Percentiles rank a stretch among this genome's conserved stretches.
Conservation (phyloP, 768 basidiomycete genomes). For the Lepiota subincarnata region DNA sequence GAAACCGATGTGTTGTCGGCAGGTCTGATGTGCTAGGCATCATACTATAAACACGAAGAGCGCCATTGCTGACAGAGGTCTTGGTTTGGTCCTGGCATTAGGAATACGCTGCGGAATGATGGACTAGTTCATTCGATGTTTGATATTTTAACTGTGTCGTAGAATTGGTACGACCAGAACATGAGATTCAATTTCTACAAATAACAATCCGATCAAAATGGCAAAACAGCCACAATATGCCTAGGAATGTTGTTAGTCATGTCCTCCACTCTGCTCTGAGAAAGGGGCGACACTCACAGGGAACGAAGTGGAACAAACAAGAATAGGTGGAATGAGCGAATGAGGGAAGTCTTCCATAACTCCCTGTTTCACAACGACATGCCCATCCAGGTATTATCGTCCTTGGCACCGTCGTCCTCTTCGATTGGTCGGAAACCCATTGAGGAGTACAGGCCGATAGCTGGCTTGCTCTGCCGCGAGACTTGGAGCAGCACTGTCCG, state of each 20-base stretch:
- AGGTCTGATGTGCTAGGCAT: too few relatives aligned
- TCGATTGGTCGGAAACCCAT: background rate
- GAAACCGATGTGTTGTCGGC: background rate
- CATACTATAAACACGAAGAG: too few relatives aligned
- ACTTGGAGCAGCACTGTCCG: slow-evolving; percentile 6
- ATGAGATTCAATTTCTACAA: background rate
- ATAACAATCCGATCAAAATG: background rate
- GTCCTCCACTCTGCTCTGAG: too few relatives aligned
- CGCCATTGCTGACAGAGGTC: too few relatives aligned
- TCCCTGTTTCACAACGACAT: background rate
- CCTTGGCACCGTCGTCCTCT: background rate
- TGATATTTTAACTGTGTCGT: background rate
- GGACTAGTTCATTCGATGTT: background rate
- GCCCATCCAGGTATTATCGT: slow-evolving; percentile 4
- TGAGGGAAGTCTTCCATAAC: background rate
- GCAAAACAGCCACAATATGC: background rate
- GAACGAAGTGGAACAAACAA: slow-evolving; percentile 13
- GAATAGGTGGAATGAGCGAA: slow-evolving; percentile 8
- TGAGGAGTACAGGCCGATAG: slow-evolving; percentile 1
- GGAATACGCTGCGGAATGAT: too few relatives aligned
- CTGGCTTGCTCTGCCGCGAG: background rate
- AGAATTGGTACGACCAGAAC: background rate
- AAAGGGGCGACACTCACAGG: background rate
- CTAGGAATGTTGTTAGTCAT: too few relatives aligned
- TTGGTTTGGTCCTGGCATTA: too few relatives aligned